Evolutionary conservation across 1,284 basidiomycete species (phyloP).

Genomic region (Wolfiporia cocos): DNA sequence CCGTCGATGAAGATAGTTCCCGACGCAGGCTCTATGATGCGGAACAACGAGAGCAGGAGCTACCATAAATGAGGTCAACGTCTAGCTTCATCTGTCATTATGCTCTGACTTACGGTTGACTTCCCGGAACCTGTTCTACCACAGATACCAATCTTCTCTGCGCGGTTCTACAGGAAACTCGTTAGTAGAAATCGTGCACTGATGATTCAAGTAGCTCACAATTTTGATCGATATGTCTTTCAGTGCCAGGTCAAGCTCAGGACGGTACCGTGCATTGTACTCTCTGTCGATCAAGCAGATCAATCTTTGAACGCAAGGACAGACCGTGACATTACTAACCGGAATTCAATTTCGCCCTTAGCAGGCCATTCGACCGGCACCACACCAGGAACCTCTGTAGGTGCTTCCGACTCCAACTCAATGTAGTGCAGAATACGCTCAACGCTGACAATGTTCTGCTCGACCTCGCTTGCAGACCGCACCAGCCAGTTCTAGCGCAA

Average conservation of each 20-base stretch:
- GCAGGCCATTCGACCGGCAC: slow-evolving; percentile 75
- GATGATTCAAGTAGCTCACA: slow-evolving; percentile 29
- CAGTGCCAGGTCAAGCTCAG: slow-evolving; percentile 75
- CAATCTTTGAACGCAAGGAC: background rate
- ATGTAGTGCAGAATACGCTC: slow-evolving; percentile 75
- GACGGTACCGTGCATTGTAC: slow-evolving; percentile 81
- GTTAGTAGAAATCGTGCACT: background rate
- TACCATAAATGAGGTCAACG: slow-evolving; percentile 18
- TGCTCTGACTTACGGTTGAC: slow-evolving; percentile 57
- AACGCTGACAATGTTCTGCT: slow-evolving; percentile 90
- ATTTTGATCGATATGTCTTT: slow-evolving; percentile 67
- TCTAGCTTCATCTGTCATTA: too few species aligned
- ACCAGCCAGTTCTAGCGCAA: slow-evolving; percentile 86
- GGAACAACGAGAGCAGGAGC: slow-evolving; percentile 64
- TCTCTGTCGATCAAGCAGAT: slow-evolving; percentile 31
- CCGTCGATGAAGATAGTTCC: slow-evolving; percentile 84
- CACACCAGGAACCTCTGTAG: slow-evolving; percentile 62
- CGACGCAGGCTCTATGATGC: slow-evolving; percentile 76
- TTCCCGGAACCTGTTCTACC: slow-evolving; percentile 95
- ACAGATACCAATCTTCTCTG: slow-evolving; percentile 81
- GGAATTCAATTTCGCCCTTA: slow-evolving; percentile 73
- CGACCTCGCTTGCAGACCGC: slow-evolving; percentile 84
- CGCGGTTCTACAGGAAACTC: slow-evolving; percentile 43
- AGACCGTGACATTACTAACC: slow-evolving; percentile 32
- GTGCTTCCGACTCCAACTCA: slow-evolving; percentile 72